Conservation (phyloP, 768 basidiomycete genomes). For the Mycena sanguinolenta region DNA sequence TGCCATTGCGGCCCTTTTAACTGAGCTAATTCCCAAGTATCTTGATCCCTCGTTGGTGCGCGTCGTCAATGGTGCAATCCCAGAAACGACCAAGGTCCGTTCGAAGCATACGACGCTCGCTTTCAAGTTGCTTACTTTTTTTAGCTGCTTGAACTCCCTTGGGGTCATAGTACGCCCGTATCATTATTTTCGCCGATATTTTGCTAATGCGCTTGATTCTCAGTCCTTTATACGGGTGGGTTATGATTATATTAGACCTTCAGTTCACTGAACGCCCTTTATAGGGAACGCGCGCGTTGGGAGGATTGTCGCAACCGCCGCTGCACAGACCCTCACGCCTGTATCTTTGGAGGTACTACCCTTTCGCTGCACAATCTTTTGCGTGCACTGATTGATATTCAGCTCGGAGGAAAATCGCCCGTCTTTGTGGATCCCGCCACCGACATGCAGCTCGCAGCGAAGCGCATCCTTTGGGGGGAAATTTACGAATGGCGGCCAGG, state of each 20-base stretch:
- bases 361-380: not conserved
- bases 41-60: constrained; percentile 75
- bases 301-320: constrained; percentile 76
- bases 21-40: constrained; percentile 81
- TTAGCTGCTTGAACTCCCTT: constrained; percentile 80
- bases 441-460: constrained; percentile 75
- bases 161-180: constrained; percentile 62
- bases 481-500: constrained; percentile 71
- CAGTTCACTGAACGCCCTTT: not conserved
- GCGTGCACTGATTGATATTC: constrained; percentile 2
- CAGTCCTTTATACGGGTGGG: constrained; percentile 76
- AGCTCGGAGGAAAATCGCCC: constrained; percentile 82
- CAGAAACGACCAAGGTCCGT: constrained; percentile 70
- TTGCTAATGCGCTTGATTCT: constrained; percentile 8
- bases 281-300: constrained; percentile 70
- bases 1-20: constrained; percentile 66
- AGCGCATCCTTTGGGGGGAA: constrained; percentile 90
- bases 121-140: not conserved
- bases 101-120: not conserved
- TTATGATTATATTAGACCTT: not conserved
- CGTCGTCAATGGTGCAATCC: constrained; percentile 76
- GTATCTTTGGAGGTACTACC: constrained; percentile 59
- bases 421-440: constrained; percentile 79
- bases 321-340: constrained; percentile 83
- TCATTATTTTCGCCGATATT: constrained; percentile 1